Evolutionary conservation across 2,329 filamentous ascomycete species (phyloP), one percentile per base, ranked within the genome.

Genomic region (Diaporthe australafricana): DNA sequence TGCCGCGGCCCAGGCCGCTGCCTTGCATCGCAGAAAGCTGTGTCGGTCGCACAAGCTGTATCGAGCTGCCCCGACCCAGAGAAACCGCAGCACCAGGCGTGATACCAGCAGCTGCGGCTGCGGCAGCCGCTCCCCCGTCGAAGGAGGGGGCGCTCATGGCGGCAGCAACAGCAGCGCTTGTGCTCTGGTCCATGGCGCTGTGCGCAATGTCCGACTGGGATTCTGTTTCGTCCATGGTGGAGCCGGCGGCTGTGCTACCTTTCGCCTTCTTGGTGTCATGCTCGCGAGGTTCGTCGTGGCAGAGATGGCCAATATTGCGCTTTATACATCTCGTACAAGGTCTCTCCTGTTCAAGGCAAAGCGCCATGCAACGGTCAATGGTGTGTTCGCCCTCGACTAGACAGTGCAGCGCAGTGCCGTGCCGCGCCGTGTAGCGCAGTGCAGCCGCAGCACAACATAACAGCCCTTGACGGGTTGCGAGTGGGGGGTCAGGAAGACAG

Each of bases 291-390:
- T 98, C 96, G 84, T 99, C 96, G 85, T 98, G 96, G 84, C 96
- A 99, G 76, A 99, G 89, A 84, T 99, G 96, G 78, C 96, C 96
- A 82, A 99, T 99, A 85, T 98, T 98, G 80, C 96, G 92, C 86
- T 98, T 99, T 84, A 98, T 94, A 87, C 96, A 99, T 84, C 96
- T 91, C 79, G 94, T 96, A 89, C 96, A 99, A 79, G 96, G 96
- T 81, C 96, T 92, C 86, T 97, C 94, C 94, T 97, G 83, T 79
- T 78, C 76, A 79, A 74, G 69, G 75, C 73, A 76, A 68, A 57
- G 25, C 35, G 69, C 38, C 72, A 77, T 75, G 76, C 78, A 79
- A 80, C 75, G 77, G 76, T 75, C 75, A 77, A 77, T 76, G 77
- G 77, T 75, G 73, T 78, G 80, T 83, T 75, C 83, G 81, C 75